Evolutionary conservation across 2,329 filamentous ascomycete genomes (phyloP), one percentile per base, ranked within the genome.

Genomic region (Hymenoscyphus linearis): DNA sequence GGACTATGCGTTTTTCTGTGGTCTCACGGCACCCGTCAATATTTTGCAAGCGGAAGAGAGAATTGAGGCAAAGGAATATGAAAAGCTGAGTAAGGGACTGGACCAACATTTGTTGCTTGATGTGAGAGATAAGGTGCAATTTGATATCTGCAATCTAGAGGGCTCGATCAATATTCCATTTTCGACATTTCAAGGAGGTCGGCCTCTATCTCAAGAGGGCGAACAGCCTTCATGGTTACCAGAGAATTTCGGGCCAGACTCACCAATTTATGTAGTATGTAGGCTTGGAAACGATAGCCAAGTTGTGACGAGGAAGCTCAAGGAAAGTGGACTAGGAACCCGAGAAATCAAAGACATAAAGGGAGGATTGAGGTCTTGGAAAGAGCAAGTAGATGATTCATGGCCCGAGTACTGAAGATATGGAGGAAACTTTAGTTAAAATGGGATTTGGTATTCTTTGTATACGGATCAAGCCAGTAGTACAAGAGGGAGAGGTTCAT

Each of bases 1-100:
- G 54, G 91, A 97, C 71, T 98, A 98, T 72, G 82, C 89, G 0
- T 85, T 88, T 58, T 97, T 98, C 71, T 98, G 93, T 71, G 92
- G 93, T 4, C 80, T 85, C 0, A 73, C 76, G 1, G 65, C 60
- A 71, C 81, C 85, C 0, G 77, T 88, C 18, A 75, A 78, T 10
- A 64, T 88, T 2, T 79, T 96, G 0, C 71, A 69, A 5, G 76
- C 84, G 0, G 79, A 85, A 0, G 88, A 95, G 67, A 83, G 92
- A 9, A 80, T 96, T 36, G 83, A 85, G 0, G 85, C 86, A 0
- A 69, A 75, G 0, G 81, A 87, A 4, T 93, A 91, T 67, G 55
- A 56, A 9, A 64, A 62, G 37, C 37, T 61, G 14, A 66, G 72
- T 34, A 68, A 69, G 58, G 69, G 55, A 35, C 44, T 34, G 40